These are phyloP conservation scores for Mariannaea elegans DNA, from an alignment of 2,329 filamentous ascomycete genomes.

Conservation along the genomic window DNA sequence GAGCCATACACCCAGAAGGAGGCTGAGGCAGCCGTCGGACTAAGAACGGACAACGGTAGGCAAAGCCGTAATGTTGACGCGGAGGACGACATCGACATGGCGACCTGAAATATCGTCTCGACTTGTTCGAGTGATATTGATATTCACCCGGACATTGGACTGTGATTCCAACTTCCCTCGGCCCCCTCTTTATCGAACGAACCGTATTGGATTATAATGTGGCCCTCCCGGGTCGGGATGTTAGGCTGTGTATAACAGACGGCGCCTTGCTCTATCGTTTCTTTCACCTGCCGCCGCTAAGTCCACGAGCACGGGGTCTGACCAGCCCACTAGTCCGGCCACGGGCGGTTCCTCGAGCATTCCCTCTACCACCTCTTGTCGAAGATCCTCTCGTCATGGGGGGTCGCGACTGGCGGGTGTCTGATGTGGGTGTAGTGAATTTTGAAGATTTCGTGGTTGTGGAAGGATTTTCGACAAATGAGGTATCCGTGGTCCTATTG, in stretches of 20 bases:
- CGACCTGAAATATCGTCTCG: constrained; percentile 34
- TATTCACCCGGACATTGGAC: not conserved
- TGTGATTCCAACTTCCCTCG: not conserved
- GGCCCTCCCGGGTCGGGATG: not conserved
- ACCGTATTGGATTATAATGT: not conserved
- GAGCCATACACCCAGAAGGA: constrained; percentile 88
- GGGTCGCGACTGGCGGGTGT: constrained; percentile 56
- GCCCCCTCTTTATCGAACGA: not conserved
- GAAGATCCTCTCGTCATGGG: constrained; percentile 55
- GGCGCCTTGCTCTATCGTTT: not conserved
- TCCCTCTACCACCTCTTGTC: constrained; percentile 43
- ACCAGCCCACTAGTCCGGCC: constrained; percentile 57
- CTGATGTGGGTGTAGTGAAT: constrained; percentile 55
- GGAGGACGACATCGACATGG: constrained; percentile 47
- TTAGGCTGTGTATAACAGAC: not conserved
- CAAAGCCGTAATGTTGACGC: constrained; percentile 25
- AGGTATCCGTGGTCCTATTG: constrained; percentile 84
- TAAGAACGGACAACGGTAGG: constrained; percentile 71
- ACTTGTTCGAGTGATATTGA: constrained; percentile 14
- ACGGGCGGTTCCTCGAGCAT: constrained; percentile 38
- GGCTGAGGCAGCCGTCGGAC: constrained; percentile 81
- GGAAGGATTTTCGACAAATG: constrained; percentile 86
- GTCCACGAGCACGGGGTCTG: constrained; percentile 55
- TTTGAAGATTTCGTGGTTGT: constrained; percentile 61
- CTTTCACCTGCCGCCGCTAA: constrained; percentile 52